Evolutionary conservation across 2,329 filamentous ascomycete genomes (phyloP), one percentile per base, ranked within the genome.

Genomic region (Coniella lustricola): DNA sequence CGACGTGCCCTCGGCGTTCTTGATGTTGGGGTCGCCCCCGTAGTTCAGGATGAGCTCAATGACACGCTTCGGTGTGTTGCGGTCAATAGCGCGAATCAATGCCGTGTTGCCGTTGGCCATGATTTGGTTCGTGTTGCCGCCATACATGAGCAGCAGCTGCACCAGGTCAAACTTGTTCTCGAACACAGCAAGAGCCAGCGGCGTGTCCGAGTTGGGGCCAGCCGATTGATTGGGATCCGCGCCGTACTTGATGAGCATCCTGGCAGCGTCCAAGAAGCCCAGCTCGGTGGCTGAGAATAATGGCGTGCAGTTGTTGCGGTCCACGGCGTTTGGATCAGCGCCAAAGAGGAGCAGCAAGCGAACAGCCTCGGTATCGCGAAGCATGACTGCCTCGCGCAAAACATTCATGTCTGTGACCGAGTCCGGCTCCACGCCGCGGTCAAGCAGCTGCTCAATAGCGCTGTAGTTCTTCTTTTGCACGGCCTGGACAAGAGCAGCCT

Each of bases 221-320:
- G 70, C 55, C 33, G 44, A 53, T 39, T 48, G 34, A 34, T 54
- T 54, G 21, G 49, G 49, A 37, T 55, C 50, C 4, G 77, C 78
- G 10, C 81, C 79, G 52, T 85, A 84, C 63, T 84, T 82, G 55
- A 83, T 70, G 4, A 86, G 71, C 44, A 76, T 65, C 25, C 75
- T 74, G 0, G 80, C 78, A 3, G 74, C 79, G 18, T 77, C 75
- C 35, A 77, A 60, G 58, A 77, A 80, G 0, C 69, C 71, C 51
- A 70, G 71, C 55, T 76, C 77, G 3, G 73, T 74, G 0, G 71
- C 72, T 14, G 64, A 72, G 44, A 68, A 67, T 2, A 82, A 67
- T 2, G 79, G 77, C 0, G 74, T 76, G 31, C 72, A 57, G 20
- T 74, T 73, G 16, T 73, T 65, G 21, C 62, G 64, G 54, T 79